Evolutionary conservation across 1,284 basidiomycete species (phyloP), one percentile per base, ranked within the genome.

Genomic region (Athelia psychrophila): DNA sequence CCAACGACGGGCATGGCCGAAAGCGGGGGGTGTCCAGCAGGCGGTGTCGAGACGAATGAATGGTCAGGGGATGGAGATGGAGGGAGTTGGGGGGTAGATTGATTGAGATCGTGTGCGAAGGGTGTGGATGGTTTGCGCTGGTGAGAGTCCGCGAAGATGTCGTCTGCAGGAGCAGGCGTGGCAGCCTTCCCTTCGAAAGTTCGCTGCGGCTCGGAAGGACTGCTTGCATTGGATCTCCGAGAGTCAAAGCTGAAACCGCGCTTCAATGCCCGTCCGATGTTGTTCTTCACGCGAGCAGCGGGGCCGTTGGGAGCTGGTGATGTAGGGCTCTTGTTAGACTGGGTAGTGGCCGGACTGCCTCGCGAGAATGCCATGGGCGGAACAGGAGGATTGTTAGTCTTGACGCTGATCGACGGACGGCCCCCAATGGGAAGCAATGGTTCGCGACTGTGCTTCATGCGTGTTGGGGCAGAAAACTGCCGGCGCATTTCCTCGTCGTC

Each of bases 371-470:
- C n/a, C 16, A 22, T n/a, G 6, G 38, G 38, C 16, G 6, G 20
- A 42, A 6, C 38, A 8, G 38, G 9, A 2, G 58, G 53, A 3
- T 61, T 48, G 46, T 56, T 20, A 48, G 57, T 60, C 8, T 62
- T 53, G 50, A 56, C 63, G 24, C 56, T 30, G 32, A 38, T 49
- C 1, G 56, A 45, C 27, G 58, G 60, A 1, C 51, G 51, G 38
- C 60, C 66, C 42, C 67, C 68, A 25, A 79, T 67, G 8, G 86
- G 84, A 2, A 89, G 72, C 45, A 88, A 71, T 2, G 84, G 84
- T 55, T 89, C 86, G 36, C 83, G 77, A 62, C 85, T 87, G 52
- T 76, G 78, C 61, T 86, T 88, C 44, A 18, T 46, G 20, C 44
- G 38, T 16, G 16, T 42, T 5, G 38, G 38, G 20, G 8, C 38